These are phyloP conservation scores for Maudiozyma pseudohumilis DNA, from an alignment of 805 yeast genomes.

Conservation along the genomic window DNA sequence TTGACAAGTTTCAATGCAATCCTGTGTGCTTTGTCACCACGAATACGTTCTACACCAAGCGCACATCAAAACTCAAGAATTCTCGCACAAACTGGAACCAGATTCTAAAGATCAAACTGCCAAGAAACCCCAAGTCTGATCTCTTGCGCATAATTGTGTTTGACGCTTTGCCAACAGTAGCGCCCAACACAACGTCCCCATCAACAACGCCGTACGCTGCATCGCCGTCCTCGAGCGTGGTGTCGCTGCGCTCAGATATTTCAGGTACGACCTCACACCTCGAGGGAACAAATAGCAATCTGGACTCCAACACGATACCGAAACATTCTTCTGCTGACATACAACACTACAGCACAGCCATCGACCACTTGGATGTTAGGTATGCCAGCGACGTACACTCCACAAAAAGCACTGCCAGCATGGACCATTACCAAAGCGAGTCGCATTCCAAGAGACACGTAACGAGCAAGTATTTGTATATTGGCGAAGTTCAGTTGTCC, in stretches of 20 bases:
- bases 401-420: neutral
- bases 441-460: neutral
- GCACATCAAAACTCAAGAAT: slow-evolving; percentile 17
- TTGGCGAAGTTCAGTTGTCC: slow-evolving; percentile 26
- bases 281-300: no score
- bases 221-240: neutral
- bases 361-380: neutral
- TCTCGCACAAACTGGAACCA: slow-evolving; percentile 22
- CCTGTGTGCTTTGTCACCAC: slow-evolving; percentile 25
- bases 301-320: neutral
- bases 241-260: neutral
- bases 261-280: no score
- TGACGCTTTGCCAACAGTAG: slow-evolving; percentile 16
- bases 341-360: neutral
- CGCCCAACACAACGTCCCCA: slow-evolving; percentile 1
- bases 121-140: slow-evolving; percentile 20
- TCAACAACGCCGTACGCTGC: neutral
- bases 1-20: slow-evolving; percentile 21
- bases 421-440: neutral
- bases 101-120: slow-evolving; percentile 20
- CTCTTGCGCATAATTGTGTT: slow-evolving; percentile 23
- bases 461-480: slow-evolving; percentile 14
- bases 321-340: neutral
- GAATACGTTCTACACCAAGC: slow-evolving; percentile 16
- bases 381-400: neutral